phyloP scores from a whole-genome alignment of 2,329 filamentous ascomycete genomes.

The Cordyceps cateniannulata region DNA sequence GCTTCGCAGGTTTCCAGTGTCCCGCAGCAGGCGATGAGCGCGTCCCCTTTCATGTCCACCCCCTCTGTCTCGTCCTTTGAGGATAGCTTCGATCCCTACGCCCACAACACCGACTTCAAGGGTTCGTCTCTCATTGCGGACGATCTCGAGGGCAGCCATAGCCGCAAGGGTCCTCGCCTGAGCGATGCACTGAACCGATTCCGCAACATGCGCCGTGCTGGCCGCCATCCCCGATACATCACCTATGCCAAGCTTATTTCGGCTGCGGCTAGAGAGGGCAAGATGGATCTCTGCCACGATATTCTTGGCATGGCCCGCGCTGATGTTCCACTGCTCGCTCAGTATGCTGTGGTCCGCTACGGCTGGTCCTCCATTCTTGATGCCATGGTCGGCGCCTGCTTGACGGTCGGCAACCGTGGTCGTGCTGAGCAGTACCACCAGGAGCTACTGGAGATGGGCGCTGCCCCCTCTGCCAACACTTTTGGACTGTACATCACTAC shows the following conservation, averaged over 20 bases:
- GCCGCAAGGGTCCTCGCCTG: constrained; percentile 65
- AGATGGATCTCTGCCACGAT: constrained; percentile 75
- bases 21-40: constrained; percentile 34
- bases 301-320: constrained; percentile 82
- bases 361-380: constrained; percentile 96
- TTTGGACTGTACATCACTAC: constrained; percentile 99
- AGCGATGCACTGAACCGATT: constrained; percentile 78
- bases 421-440: constrained; percentile 84
- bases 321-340: constrained; percentile 77
- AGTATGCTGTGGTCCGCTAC: constrained; percentile 83
- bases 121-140: constrained; percentile 88
- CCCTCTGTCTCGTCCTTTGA: constrained; percentile 58
- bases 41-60: constrained; percentile 49
- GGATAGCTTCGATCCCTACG: constrained; percentile 87
- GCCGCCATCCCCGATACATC: constrained; percentile 89
- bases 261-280: constrained; percentile 77
- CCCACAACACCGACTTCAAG: constrained; percentile 84
- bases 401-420: constrained; percentile 73
- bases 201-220: constrained; percentile 86
- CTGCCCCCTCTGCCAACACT: constrained; percentile 91
- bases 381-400: constrained; percentile 88
- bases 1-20: constrained; percentile 40
- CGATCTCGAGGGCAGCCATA: constrained; percentile 73
- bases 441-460: constrained; percentile 84
- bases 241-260: constrained; percentile 95